Evolutionary conservation across 305 asterid species (phyloP), one percentile per base, ranked within the genome.

Genomic region (Fraxinus xanthoxyloides): DNA sequence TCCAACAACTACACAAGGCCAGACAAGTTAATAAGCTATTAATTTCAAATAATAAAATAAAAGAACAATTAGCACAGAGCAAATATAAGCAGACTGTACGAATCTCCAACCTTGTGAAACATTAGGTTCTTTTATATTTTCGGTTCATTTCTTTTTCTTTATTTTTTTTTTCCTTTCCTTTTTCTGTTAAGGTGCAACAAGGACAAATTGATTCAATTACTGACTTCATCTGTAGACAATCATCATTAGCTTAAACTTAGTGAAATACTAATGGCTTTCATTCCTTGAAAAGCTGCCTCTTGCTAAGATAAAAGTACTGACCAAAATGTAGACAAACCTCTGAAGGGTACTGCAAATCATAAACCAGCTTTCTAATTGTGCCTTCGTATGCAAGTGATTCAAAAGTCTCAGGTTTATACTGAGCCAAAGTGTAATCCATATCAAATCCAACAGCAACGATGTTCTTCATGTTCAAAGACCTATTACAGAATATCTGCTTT

Each of bases 401-500:
- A 65, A 89, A 89, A 21, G 92, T 89, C 77, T 89, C 91, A 32
- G 91, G 85, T 67, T 82, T 89, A 84, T 89, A 89, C 36, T 89
- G 91, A 0, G 92, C 92, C 81, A 89, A 82, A 5, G 92, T 89
- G 72, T 89, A 89, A 80, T 89, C 92, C 92, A 87, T 89, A 77
- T 89, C 92, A 74, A 89, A 89, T 67, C 92, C 92, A 80, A 89
- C 92, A 78, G 92, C 89, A 80, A 86, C 90, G 15, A 89, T 87
- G 34, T 74, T 89, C 79, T 79, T 87, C 92, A 89, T 87, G 83
- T 89, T 89, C 72, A 89, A 59, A 43, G 92, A 80, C 82, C 92
- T 85, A 80, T 89, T 89, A 83, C 92, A 89, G 83, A 87, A 89
- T 31, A 89, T 87, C 70, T 83, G 89, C 61, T 86, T 86, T 74